Percentiles rank a stretch among this genome's conserved stretches.
Evolutionary conservation across 768 basidiomycete genomes (phyloP).

Genomic region (Dentipellis fragilis): DNA sequence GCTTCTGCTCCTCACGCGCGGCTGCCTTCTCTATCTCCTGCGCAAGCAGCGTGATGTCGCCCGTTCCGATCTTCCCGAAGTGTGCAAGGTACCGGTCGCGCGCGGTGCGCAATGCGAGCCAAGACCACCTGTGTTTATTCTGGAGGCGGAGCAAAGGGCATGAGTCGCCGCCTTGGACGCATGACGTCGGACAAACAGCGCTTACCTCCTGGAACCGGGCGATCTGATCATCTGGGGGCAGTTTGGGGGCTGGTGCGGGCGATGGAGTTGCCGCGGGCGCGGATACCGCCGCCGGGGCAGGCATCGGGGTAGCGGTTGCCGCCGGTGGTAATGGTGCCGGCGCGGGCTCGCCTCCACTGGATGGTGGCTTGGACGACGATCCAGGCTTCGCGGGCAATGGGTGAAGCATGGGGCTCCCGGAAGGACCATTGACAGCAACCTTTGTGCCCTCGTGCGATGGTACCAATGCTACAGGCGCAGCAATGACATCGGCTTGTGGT

Average conservation of each 20-base stretch:
- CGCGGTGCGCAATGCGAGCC: constrained; percentile 72
- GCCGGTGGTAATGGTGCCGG: constrained; percentile 18
- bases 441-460: neutral
- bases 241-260: constrained; percentile 15
- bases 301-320: constrained; percentile 15
- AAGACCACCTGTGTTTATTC: constrained; percentile 72
- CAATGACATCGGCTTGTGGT: neutral
- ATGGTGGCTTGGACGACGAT: constrained; percentile 20
- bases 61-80: constrained; percentile 76
- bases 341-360: constrained; percentile 17
- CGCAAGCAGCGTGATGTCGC: constrained; percentile 42
- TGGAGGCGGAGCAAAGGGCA: constrained; percentile 19
- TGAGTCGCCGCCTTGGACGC: neutral
- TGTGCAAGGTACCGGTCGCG: constrained; percentile 66
- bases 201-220: constrained; percentile 53
- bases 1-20: constrained; percentile 19
- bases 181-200: constrained; percentile 3
- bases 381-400: constrained; percentile 68
- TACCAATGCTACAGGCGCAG: neutral
- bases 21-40: constrained; percentile 19
- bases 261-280: constrained; percentile 9
- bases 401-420: constrained; percentile 36
- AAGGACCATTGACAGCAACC: neutral
- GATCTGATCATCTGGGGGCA: constrained; percentile 39
- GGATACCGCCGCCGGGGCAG: constrained; percentile 19